Conservation (phyloP, 768 basidiomycete species). For the Lentinula edodes region DNA sequence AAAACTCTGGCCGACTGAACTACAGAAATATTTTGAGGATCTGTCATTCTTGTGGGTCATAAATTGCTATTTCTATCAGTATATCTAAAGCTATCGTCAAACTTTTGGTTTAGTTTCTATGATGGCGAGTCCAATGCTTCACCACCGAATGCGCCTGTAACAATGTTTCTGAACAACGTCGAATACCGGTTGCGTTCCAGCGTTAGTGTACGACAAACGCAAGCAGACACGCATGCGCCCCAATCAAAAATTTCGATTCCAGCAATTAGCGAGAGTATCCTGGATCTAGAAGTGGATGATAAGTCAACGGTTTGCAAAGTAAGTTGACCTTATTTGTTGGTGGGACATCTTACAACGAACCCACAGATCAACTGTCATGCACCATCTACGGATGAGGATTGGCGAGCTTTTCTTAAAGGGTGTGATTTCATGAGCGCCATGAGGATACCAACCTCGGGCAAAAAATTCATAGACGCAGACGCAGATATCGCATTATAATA, state of each 20-base stretch:
- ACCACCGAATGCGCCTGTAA: conserved; percentile 46
- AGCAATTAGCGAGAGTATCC: conserved; percentile 38
- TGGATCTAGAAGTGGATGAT: conserved; percentile 52
- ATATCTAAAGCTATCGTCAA: not conserved
- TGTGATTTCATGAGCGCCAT: conserved; percentile 19
- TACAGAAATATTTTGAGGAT: conserved; percentile 34
- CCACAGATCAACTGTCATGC: conserved; percentile 42
- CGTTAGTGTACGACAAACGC: conserved; percentile 42
- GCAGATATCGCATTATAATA: conserved; percentile 1
- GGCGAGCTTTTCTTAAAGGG: conserved; percentile 32
- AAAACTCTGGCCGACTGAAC: conserved; percentile 30
- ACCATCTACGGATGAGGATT: conserved; percentile 28
- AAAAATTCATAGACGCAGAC: not conserved
- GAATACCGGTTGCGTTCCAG: conserved; percentile 43
- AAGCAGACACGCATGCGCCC: conserved; percentile 15
- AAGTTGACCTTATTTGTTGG: conserved; percentile 11
- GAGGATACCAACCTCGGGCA: not conserved
- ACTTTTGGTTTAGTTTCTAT: conserved; percentile 25
- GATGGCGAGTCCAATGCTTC: conserved; percentile 17
- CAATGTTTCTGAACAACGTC: conserved; percentile 26
- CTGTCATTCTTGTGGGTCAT: conserved; percentile 39
- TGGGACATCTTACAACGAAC: not conserved
- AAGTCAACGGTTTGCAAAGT: conserved; percentile 53
- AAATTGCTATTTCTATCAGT: not conserved
- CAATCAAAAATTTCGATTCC: not conserved